Percentiles rank a stretch among this genome's conserved stretches.
phyloP scores from a whole-genome alignment of 257 asterid genomes.

The Solanum pinnatisectum region DNA sequence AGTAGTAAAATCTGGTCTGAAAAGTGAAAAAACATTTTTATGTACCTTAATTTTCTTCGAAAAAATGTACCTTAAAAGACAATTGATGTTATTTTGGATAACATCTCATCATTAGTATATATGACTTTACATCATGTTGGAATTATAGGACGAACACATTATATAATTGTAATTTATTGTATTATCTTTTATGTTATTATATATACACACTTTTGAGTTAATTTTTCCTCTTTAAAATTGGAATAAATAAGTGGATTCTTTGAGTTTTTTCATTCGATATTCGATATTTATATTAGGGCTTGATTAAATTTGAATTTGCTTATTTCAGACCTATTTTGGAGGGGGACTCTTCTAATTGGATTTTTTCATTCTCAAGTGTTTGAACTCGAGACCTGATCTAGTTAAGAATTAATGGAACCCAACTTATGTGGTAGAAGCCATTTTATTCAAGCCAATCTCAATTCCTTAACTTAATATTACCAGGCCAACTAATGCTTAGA shows the following conservation, averaged over 20 bases:
- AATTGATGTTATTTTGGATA: background rate
- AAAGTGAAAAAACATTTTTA: background rate
- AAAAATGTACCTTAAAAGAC: background rate
- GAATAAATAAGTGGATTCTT: no score
- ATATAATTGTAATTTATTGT: no score
- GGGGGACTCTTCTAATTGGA: background rate
- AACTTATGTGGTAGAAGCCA: no score
- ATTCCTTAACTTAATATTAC: background rate
- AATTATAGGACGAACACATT: no score
- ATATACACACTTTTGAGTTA: no score
- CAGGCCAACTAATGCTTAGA: background rate
- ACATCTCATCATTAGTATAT: background rate
- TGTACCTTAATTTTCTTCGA: background rate
- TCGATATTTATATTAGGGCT: background rate
- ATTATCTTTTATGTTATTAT: no score
- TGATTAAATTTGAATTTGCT: background rate
- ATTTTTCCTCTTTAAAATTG: no score
- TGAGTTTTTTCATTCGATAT: no score
- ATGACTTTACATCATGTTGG: no score
- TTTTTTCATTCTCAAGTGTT: background rate
- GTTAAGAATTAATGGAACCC: no score
- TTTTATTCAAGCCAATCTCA: background rate
- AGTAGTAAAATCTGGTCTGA: background rate
- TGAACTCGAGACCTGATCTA: background rate
- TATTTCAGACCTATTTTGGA: fast-evolving